Evolutionary conservation across 2,329 filamentous ascomycete genomes (phyloP), one percentile per base, ranked within the genome.

Genomic region (Davidsoniella neocaledoniae): DNA sequence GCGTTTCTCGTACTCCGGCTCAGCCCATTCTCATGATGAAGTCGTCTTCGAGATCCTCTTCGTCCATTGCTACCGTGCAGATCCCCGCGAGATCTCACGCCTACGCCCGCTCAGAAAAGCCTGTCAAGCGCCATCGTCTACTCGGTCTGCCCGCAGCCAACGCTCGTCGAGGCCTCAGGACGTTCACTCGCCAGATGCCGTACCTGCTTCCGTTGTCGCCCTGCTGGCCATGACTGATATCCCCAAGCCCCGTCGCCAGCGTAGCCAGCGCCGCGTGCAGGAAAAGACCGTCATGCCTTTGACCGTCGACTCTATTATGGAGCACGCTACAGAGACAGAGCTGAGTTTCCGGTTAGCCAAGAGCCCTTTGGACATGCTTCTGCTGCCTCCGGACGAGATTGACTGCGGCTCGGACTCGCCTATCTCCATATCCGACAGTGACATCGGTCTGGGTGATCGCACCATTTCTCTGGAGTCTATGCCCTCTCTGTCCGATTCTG

Each of bases 211-310:
- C 0, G 69, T 81, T 25, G 75, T 75, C 5, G 74, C 75, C 10
- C 64, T 81, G 25, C 65, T 81, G 33, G 77, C 77, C 29, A 66
- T 77, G 48, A 81, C 77, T 26, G 72, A 69, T 54, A 81, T 81
- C 46, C 77, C 74, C 2, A 67, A 56, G 61, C 70, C 46, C 62
- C 68, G 55, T 23, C 47, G 51, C 14, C 26, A 25, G 21, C 38
- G 51, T n/a, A 46, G 38, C 29, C 37, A 39, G 38, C 71, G 71
- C 10, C 69, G 71, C 43, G 68, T 72, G 8, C 73, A 68, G 6
- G 74, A 77, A 57, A 78, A 80, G 60, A 21, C 42, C 17, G 12
- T 12, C 29, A n/a, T 48, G 29, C 49, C 43, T 17, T 43, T 53
- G 47, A 53, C 47, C 33, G 51, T 44, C 21, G 33, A 46, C 25